A percentile compares a stretch with the other conserved stretches of the same genome.
These are phyloP conservation scores for Petrea volubilis DNA, from an alignment of 257 asterid species.

Conservation along the genomic window DNA sequence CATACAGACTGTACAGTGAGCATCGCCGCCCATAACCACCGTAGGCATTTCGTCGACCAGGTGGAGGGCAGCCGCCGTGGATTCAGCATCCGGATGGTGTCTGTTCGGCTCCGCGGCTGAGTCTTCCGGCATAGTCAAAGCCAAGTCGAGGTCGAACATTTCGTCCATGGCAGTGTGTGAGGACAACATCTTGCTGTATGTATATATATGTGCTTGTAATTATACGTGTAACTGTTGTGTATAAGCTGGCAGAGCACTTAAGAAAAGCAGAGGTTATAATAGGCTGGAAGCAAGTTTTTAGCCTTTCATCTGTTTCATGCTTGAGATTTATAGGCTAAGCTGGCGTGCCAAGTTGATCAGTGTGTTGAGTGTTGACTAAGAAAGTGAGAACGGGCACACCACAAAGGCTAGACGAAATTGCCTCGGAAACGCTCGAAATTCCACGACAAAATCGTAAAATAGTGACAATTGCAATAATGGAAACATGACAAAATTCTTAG, in stretches of 20 bases:
- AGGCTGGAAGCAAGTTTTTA: background rate
- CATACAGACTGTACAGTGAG: slow-evolving; percentile 30
- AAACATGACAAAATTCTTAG: too few relatives aligned
- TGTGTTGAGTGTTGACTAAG: background rate
- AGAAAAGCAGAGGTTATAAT: background rate
- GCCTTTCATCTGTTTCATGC: background rate
- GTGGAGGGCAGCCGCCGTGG: background rate
- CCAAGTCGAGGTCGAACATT: slow-evolving; percentile 35
- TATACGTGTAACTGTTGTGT: background rate
- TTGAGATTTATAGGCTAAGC: background rate
- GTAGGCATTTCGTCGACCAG: slow-evolving; percentile 24
- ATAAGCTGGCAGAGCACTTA: background rate
- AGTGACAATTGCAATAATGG: too few relatives aligned
- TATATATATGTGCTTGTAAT: too few relatives aligned
- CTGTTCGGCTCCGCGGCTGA: background rate
- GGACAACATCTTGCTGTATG: background rate
- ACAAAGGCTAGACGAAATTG: background rate
- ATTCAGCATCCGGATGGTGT: background rate
- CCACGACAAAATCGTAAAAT: too few relatives aligned
- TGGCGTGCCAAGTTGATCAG: too few relatives aligned
- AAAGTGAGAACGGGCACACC: background rate
- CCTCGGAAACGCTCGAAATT: too few relatives aligned
- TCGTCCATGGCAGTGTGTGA: slow-evolving; percentile 20
- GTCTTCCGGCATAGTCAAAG: slow-evolving; percentile 30
- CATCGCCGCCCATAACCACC: slow-evolving; percentile 19